A percentile compares a stretch with the other conserved stretches of the same genome.
These are phyloP conservation scores for Hymenoscyphus linearis DNA, from an alignment of 2,329 filamentous ascomycete species.

Conservation along the genomic window DNA sequence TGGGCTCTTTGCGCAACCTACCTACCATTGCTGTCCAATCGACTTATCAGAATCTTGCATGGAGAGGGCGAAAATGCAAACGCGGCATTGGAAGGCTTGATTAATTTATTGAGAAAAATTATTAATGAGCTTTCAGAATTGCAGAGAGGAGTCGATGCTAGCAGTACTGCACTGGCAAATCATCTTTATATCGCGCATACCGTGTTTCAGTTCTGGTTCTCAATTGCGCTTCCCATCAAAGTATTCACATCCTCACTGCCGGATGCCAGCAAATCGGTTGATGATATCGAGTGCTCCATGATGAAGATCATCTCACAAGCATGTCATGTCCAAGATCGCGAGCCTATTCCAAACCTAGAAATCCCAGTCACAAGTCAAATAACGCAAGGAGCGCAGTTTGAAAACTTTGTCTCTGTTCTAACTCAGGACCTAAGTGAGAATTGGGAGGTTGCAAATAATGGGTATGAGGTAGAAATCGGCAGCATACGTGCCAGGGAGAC, in stretches of 20 bases:
- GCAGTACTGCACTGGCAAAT: slow-evolving; percentile 13
- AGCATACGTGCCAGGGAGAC: slow-evolving; percentile 1
- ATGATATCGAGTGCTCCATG: slow-evolving; percentile 14
- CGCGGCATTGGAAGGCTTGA: slow-evolving; percentile 11
- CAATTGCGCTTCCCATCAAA: slow-evolving; percentile 16
- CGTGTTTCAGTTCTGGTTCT: slow-evolving; percentile 23
- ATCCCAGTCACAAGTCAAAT: background rate
- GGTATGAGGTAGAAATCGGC: slow-evolving; percentile 1
- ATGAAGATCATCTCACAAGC: slow-evolving; percentile 13
- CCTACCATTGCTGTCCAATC: slow-evolving; percentile 17
- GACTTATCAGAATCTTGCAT: slow-evolving; percentile 11
- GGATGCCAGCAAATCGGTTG: background rate
- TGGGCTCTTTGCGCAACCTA: slow-evolving; percentile 26
- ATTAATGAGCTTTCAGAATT: slow-evolving; percentile 16
- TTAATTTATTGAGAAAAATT: slow-evolving; percentile 24
- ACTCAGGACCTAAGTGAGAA: slow-evolving; percentile 1
- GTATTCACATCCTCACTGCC: slow-evolving; percentile 13
- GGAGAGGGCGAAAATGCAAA: slow-evolving; percentile 6
- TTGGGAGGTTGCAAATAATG: slow-evolving; percentile 8
- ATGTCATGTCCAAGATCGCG: background rate
- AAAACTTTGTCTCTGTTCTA: slow-evolving; percentile 6
- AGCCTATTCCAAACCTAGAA: background rate
- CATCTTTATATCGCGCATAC: slow-evolving; percentile 10
- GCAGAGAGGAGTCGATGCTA: slow-evolving; percentile 1
- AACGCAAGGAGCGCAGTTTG: slow-evolving; percentile 4